These are phyloP conservation scores for Pinus taeda DNA, from an alignment of 75 land plant species.

Conservation along the genomic window DNA sequence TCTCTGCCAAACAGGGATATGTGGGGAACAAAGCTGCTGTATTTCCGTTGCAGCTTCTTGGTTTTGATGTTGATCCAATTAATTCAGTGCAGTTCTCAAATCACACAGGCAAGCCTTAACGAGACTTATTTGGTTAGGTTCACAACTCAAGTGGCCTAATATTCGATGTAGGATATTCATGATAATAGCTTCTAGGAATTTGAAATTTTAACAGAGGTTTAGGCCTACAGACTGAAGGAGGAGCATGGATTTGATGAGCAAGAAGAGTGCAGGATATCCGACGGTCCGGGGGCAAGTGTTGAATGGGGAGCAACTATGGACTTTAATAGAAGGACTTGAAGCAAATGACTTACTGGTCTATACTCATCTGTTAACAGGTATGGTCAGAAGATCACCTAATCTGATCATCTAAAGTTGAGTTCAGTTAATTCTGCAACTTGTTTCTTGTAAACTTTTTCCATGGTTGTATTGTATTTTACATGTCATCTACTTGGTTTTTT, in stretches of 20 bases:
- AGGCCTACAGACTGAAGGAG: conserved; percentile 12
- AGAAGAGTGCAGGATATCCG: conserved; percentile 74
- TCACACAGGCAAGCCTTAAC: conserved; percentile 88
- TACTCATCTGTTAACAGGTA: conserved; percentile 97
- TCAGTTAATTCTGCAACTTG: background rate
- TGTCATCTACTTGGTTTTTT: background rate
- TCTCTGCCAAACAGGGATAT: conserved; percentile 63
- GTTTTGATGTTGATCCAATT: conserved; percentile 98
- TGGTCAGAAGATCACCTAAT: background rate
- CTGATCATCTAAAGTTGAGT: background rate
- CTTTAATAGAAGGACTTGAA: conserved; percentile 89
- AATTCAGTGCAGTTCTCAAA: conserved; percentile 99
- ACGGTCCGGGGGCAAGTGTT: conserved; percentile 91
- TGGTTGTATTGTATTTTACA: background rate
- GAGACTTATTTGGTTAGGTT: conserved; percentile 23
- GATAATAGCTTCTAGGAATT: conserved; percentile 30
- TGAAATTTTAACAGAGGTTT: conserved; percentile 12
- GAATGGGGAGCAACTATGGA: conserved; percentile 88
- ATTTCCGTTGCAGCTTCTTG: conserved; percentile 93
- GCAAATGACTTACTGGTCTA: conserved; percentile 82
- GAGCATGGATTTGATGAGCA: conserved; percentile 7
- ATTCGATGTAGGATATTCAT: conserved; percentile 21
- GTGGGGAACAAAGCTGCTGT: conserved; percentile 99
- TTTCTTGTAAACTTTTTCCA: background rate
- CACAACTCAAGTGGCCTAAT: conserved; percentile 22